Evolutionary conservation across 345 rosid species (phyloP), one percentile per base, ranked within the genome.

Genomic region (Carallia brachiata): DNA sequence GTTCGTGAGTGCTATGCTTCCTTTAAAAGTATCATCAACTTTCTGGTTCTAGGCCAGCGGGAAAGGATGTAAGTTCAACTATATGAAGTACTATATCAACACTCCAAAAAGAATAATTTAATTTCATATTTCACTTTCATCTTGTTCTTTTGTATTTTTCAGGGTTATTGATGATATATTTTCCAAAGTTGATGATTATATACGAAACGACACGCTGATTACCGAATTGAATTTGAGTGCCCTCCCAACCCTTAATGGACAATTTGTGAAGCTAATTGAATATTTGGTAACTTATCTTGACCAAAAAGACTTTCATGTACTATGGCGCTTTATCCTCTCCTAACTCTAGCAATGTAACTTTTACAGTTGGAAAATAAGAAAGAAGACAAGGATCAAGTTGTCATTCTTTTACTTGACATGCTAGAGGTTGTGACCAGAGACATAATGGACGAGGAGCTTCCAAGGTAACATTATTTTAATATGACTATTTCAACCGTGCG

Each of bases 401-500:
- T 80, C 27, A 85, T 85, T 52, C 77, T 76, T 69, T 76, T 85
- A 75, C 78, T 85, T 67, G 77, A 85, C 77, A 85, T 85, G 88
- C 77, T 85, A 62, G 88, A 85, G 79, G 75, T 85, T 62, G 88
- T 85, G 47, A 85, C 81, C 62, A 82, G 88, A 74, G 88, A 85
- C 73, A 82, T 85, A 67, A 66, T 82, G 84, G 88, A 85, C n/a
- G 83, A 85, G 1, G 88, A 82, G 57, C 68, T 70, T 60, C 83
- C 81, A 10, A 78, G 84, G 88, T 85, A 71, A 78, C 39, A 7
- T 73, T 62, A 64, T 75, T 55, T 73, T 66, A 52, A 56, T 44
- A 28, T 10, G 52, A 55, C 44, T 57, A 17, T 64, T 18, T 72
- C 32, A 53, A 40, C 3, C 0, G 12, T 55, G 70, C 44, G 3